These are phyloP conservation scores for Gymnopilus junonius DNA, from an alignment of 768 basidiomycete species.

Conservation along the genomic window DNA sequence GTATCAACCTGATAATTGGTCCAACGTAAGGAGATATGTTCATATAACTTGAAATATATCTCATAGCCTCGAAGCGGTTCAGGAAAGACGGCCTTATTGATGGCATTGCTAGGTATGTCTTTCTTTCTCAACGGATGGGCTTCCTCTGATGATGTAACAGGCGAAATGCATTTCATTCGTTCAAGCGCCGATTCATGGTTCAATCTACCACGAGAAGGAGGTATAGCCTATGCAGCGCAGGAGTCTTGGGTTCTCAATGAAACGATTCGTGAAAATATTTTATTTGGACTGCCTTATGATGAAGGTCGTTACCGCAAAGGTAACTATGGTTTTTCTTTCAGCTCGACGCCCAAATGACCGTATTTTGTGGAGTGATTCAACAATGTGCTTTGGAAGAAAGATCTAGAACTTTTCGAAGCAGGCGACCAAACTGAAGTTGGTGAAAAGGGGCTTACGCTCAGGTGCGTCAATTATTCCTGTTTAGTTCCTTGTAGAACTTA, in stretches of 20 bases:
- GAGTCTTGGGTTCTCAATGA: conserved; percentile 85
- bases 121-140: not conserved
- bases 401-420: conserved; percentile 69
- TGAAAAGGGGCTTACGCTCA: conserved; percentile 65
- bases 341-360: not conserved
- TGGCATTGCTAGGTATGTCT: conserved; percentile 57
- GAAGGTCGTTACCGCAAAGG: conserved; percentile 73
- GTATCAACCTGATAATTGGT: conserved; percentile 61
- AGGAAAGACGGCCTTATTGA: conserved; percentile 66
- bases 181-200: conserved; percentile 59
- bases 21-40: conserved; percentile 40
- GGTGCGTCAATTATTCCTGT: conserved; percentile 11
- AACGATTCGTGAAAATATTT: conserved; percentile 77
- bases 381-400: conserved; percentile 77
- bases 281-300: conserved; percentile 77
- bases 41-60: not conserved
- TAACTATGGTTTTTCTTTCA: not conserved
- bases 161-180: conserved; percentile 69
- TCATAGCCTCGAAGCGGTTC: conserved; percentile 32
- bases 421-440: conserved; percentile 74
- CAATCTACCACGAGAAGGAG: conserved; percentile 65
- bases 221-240: conserved; percentile 79
- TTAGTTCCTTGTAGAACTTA: not conserved
- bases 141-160: conserved; percentile 22
- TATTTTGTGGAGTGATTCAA: conserved; percentile 47